These are phyloP conservation scores for Houttuynia cordata DNA, from an alignment of 164 flowering plant genomes.

Conservation along the genomic window DNA sequence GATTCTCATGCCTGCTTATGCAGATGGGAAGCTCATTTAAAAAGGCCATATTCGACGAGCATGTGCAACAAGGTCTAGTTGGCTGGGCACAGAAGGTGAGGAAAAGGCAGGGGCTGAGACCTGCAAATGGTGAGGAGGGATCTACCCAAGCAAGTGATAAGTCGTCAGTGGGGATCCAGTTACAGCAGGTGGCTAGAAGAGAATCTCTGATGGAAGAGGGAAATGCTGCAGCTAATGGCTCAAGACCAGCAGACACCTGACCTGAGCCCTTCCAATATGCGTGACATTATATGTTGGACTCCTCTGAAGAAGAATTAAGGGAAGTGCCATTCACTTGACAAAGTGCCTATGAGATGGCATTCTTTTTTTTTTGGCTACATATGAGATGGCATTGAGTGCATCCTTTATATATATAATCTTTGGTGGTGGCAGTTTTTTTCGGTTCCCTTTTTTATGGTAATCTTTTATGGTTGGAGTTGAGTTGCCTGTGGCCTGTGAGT, in stretches of 20 bases:
- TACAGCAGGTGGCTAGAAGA: background rate
- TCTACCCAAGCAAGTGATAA: background rate
- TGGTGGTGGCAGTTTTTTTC: no score
- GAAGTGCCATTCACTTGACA: no score
- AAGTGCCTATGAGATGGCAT: no score
- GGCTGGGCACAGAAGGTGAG: constrained; percentile 14
- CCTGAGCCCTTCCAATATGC: no score
- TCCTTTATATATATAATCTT: no score
- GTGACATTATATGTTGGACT: no score
- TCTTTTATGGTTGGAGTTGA: no score
- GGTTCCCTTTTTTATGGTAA: no score
- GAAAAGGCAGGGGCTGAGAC: constrained; percentile 6
- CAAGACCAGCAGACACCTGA: background rate
- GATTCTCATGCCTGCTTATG: background rate
- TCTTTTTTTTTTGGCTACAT: no score
- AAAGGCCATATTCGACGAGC: constrained; percentile 14
- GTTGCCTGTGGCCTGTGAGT: no score
- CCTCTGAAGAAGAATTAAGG: no score
- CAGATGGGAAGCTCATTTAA: constrained; percentile 15
- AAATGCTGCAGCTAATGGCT: constrained; percentile 1
- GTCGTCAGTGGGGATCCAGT: constrained; percentile 12
- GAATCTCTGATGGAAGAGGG: constrained; percentile 3
- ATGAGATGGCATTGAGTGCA: no score
- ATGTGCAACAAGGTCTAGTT: constrained; percentile 10
- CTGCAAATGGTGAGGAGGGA: background rate